Conservation (phyloP, 768 basidiomycete species). For the Boletus rex-veris region DNA sequence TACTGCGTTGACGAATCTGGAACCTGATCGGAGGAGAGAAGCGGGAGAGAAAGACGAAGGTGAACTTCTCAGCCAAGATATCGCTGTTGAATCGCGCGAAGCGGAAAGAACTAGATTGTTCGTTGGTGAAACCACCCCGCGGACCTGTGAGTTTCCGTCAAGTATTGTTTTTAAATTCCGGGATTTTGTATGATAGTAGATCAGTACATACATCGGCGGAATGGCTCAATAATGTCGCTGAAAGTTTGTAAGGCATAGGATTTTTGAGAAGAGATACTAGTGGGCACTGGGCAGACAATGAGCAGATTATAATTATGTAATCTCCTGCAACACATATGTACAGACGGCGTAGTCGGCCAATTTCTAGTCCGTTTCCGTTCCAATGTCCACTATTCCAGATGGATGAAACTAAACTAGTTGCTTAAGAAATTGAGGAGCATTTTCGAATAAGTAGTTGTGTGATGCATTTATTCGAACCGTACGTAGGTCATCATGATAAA, state of each 20-base stretch:
- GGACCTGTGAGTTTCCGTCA: slow-evolving; percentile 54
- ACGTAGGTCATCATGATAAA: too few species aligned
- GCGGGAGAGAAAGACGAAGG: slow-evolving; percentile 51
- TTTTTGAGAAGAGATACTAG: not conserved
- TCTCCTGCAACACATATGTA: too few species aligned
- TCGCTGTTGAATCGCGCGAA: slow-evolving; percentile 88
- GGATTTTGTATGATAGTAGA: not conserved
- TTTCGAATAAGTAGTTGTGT: too few species aligned
- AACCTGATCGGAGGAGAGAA: slow-evolving; percentile 57
- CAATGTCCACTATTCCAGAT: too few species aligned
- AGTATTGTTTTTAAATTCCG: slow-evolving; percentile 5
- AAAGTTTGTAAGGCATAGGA: slow-evolving; percentile 67
- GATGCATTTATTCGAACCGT: too few species aligned
- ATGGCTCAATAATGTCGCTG: slow-evolving; percentile 67
- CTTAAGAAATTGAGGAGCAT: too few species aligned
- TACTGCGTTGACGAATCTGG: slow-evolving; percentile 78
- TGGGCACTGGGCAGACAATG: too few species aligned
- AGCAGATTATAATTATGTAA: too few species aligned
- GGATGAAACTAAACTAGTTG: too few species aligned
- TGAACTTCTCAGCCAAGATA: slow-evolving; percentile 69
- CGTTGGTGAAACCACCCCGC: slow-evolving; percentile 73
- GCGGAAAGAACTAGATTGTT: slow-evolving; percentile 81
- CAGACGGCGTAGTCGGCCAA: too few species aligned
- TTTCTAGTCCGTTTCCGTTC: too few species aligned
- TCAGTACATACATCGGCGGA: slow-evolving; percentile 61